Conservation (phyloP, 2,329 filamentous ascomycete genomes). For the Metarhizium rileyi region DNA sequence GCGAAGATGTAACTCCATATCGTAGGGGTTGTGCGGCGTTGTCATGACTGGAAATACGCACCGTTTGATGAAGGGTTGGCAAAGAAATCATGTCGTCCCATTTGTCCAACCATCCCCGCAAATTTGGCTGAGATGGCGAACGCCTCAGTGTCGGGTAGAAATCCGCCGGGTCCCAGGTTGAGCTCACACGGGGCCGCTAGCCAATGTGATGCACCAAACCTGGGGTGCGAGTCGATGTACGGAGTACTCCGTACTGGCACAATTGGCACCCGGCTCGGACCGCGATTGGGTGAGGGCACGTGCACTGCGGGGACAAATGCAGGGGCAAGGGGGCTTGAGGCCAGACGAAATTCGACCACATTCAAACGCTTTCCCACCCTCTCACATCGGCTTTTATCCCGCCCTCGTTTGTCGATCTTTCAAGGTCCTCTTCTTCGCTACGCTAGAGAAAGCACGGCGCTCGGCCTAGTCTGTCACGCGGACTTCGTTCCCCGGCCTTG, state of each 20-base stretch:
- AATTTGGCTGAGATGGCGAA: background rate
- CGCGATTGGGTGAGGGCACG: background rate
- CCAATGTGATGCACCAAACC: too few relatives aligned
- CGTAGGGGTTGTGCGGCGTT: too few relatives aligned
- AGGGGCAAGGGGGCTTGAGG: background rate
- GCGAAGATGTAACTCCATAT: too few relatives aligned
- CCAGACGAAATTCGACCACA: background rate
- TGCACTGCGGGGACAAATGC: background rate
- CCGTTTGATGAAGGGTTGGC: too few relatives aligned
- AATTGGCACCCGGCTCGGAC: background rate
- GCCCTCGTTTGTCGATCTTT: background rate
- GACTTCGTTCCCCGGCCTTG: slow-evolving; percentile 5
- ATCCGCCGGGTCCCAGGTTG: background rate
- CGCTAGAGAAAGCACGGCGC: background rate
- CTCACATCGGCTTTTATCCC: slow-evolving; percentile 8
- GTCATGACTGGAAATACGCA: too few relatives aligned
- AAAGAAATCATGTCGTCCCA: too few relatives aligned
- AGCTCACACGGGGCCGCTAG: too few relatives aligned
- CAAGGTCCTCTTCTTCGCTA: background rate
- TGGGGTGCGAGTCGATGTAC: too few relatives aligned
- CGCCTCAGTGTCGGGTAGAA: background rate
- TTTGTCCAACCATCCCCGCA: background rate
- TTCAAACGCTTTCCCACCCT: background rate
- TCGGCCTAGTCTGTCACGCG: slow-evolving; percentile 22
- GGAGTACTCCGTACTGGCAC: too few relatives aligned